These are phyloP conservation scores for Acacia confusa DNA, from an alignment of 306 rosid genomes.

Conservation along the genomic window DNA sequence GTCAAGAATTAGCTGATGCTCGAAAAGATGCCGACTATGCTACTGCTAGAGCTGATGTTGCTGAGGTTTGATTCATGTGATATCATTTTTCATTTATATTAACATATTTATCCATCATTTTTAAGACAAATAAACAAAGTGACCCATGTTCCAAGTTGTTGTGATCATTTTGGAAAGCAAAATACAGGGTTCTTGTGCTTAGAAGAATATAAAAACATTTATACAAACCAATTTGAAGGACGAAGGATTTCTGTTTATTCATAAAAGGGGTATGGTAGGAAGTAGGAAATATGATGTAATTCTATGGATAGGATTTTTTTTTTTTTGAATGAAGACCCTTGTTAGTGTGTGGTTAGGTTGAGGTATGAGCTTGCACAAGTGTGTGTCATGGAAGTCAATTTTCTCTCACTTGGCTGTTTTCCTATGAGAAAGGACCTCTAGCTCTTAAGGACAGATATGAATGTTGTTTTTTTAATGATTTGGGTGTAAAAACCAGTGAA, in stretches of 20 bases:
- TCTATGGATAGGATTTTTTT: too few relatives aligned
- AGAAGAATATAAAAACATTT: too few relatives aligned
- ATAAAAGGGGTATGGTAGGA: background rate
- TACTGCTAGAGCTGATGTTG: background rate
- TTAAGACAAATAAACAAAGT: background rate
- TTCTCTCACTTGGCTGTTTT: background rate
- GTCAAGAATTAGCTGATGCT: background rate
- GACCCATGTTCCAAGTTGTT: background rate
- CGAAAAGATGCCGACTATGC: background rate
- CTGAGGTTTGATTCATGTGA: background rate
- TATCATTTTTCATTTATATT: background rate
- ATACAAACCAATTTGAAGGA: background rate
- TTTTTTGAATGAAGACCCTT: background rate
- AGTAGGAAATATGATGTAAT: background rate
- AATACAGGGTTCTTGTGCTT: background rate
- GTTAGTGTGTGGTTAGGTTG: background rate
- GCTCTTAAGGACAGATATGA: background rate
- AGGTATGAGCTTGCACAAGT: background rate
- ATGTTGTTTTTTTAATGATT: background rate
- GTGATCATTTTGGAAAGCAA: background rate
- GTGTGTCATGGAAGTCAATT: background rate
- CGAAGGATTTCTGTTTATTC: background rate
- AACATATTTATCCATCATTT: background rate
- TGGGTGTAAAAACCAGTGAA: background rate
- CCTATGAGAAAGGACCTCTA: background rate